Evolutionary conservation across 495 filamentous ascomycete species (phyloP), one percentile per base, ranked within the genome.

Genomic region (Daldinia grandis): DNA sequence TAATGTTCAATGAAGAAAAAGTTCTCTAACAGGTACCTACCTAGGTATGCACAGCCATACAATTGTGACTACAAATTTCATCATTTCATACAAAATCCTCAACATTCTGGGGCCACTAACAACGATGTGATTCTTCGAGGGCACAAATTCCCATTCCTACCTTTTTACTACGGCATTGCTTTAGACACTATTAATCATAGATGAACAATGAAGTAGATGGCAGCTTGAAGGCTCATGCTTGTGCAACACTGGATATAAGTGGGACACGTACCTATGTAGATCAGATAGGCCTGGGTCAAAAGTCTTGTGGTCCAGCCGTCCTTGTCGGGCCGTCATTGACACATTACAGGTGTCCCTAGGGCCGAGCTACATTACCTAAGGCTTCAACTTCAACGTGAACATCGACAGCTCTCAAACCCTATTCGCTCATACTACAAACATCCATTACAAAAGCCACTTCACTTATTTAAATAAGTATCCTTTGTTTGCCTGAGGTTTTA

Each of bases 1-100:
- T 65, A 62, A 56, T 64, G 33, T 53, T 44, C 35, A 69, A 64
- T 49, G 2, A 56, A 35, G 10, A 14, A 35, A 24, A 35, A 8
- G 9, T 37, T n/a, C 12, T n/a, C 12, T 28, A 28, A 14, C 25
- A 47, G 42, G 15, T 44, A 30, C 33, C 8, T 42, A 59, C 14
- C 2, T 49, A 49, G 12, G 12, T 5, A 24, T 24, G 2, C 40
- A 44, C 0, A 4, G 10, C 9, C n/a, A 47, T 21, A 4, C 9
- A 21, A n/a, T 19, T 21, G 6, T 47, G 17, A 47, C 19, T 47
- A 3, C 17, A 47, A 47, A 4, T 47, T 4, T 47, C 8, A 19
- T 10, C 8, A 17, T 47, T 47, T 21, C 17, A 9, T 19, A 24
- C 10, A 8, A 47, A 17, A 19, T 19, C 0, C n/a, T 35, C 12